Conservation (phyloP, 2,329 filamentous ascomycete genomes). For the Fusarium nisikadoi region DNA sequence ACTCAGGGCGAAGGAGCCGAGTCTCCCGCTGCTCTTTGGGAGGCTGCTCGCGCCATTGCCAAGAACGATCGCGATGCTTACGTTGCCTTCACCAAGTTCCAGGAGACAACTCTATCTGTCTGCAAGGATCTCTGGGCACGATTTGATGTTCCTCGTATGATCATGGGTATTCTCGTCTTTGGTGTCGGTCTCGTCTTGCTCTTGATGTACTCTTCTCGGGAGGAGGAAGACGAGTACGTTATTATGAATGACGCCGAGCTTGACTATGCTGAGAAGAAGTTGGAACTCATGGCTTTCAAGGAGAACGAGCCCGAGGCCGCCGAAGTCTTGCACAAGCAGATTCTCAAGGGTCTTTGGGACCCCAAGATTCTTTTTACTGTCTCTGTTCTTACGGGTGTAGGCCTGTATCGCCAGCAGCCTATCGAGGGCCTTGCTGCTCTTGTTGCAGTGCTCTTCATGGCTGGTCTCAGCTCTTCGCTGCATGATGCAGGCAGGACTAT, state of each 20-base stretch:
- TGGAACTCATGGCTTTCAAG: conserved; percentile 59
- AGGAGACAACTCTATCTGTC: conserved; percentile 78
- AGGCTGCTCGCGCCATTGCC: conserved; percentile 59
- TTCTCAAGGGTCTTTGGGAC: conserved; percentile 53
- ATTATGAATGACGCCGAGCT: conserved; percentile 67
- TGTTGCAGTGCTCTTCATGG: conserved; percentile 48
- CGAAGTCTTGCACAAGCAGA: conserved; percentile 48
- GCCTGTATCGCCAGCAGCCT: conserved; percentile 48
- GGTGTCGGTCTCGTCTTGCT: conserved; percentile 74
- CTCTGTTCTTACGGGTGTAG: conserved; percentile 44
- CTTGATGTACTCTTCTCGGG: conserved; percentile 75
- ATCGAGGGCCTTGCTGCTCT: conserved; percentile 54
- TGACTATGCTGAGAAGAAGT: conserved; percentile 67
- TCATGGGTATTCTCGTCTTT: conserved; percentile 79
- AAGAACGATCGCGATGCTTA: conserved; percentile 56
- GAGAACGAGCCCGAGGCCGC: conserved; percentile 55
- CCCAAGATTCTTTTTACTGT: conserved; percentile 48
- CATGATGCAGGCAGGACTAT: conserved; percentile 57
- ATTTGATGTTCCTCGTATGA: conserved; percentile 90
- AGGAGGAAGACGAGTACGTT: conserved; percentile 64
- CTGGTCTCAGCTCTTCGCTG: conserved; percentile 57
- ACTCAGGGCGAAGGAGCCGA: conserved; percentile 64
- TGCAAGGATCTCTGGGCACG: conserved; percentile 91
- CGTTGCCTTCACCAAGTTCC: conserved; percentile 76
- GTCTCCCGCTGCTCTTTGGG: conserved; percentile 56